Percentiles rank a stretch among this genome's conserved stretches.
phyloP scores from a whole-genome alignment of 306 rosid genomes.

The Geum urbanum region DNA sequence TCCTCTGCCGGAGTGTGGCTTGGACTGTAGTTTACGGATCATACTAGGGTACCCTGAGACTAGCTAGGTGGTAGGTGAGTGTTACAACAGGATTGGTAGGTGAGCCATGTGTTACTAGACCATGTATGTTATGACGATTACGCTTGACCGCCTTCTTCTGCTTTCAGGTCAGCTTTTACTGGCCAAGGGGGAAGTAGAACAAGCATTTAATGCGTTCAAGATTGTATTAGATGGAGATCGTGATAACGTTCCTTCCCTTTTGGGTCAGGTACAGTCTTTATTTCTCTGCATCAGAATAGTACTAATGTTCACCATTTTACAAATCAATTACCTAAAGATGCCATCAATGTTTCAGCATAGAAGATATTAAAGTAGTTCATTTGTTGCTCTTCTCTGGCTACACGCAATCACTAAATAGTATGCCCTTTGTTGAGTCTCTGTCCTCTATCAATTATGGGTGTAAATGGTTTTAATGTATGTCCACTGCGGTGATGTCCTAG shows the following conservation, averaged over 20 bases:
- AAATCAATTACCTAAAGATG: background rate
- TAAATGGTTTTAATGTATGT: background rate
- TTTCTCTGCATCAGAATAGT: constrained; percentile 14
- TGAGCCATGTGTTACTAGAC: constrained; percentile 3
- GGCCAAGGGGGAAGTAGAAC: constrained; percentile 94
- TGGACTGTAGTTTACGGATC: background rate
- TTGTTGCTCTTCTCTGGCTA: background rate
- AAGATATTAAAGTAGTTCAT: background rate
- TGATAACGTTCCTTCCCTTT: constrained; percentile 93
- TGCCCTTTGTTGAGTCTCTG: background rate
- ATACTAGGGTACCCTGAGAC: background rate
- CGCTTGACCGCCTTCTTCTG: constrained; percentile 24
- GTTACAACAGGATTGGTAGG: background rate
- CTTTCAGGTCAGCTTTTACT: constrained; percentile 94
- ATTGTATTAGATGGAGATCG: constrained; percentile 92
- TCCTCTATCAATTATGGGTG: background rate
- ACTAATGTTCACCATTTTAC: background rate
- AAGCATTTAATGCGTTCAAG: constrained; percentile 91
- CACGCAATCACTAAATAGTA: background rate
- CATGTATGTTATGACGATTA: constrained; percentile 5
- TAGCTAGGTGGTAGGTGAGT: background rate
- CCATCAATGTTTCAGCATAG: background rate
- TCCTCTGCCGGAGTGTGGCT: background rate
- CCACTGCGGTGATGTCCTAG: background rate
- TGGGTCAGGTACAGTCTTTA: constrained; percentile 67